phyloP scores from a whole-genome alignment of 1,284 basidiomycete genomes.

The Phenoliferia sp. region DNA sequence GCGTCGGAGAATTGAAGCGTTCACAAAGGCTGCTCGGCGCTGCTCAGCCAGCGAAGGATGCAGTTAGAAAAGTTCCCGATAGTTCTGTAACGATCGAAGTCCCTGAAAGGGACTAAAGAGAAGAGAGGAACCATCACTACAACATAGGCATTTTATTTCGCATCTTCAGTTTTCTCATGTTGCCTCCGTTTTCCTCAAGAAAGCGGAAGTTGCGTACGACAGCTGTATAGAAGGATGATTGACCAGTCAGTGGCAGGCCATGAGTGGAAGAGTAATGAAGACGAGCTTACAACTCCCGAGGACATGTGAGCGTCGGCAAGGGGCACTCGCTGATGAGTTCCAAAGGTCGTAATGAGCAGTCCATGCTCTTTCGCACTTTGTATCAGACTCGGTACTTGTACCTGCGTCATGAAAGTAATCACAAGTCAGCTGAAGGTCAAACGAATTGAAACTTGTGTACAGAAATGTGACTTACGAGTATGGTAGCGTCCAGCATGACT shows the following conservation, averaged over 20 bases:
- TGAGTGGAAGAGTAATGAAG: no score
- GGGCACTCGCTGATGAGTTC: slow-evolving; percentile 41
- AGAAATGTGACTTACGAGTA: slow-evolving; percentile 58
- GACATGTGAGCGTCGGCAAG: slow-evolving; percentile 32
- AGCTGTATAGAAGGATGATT: background rate
- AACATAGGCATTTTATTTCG: background rate
- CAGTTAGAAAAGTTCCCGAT: no score
- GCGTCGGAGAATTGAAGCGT: no score
- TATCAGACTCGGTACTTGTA: slow-evolving; percentile 73
- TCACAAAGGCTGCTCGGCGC: no score
- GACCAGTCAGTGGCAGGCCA: background rate
- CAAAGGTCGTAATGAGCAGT: slow-evolving; percentile 77
- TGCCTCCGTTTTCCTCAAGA: slow-evolving; percentile 5
- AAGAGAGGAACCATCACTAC: no score
- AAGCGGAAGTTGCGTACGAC: slow-evolving; percentile 5
- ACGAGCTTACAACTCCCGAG: slow-evolving; percentile 22
- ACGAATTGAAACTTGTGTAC: slow-evolving; percentile 33
- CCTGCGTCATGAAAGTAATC: slow-evolving; percentile 31
- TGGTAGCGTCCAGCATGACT: slow-evolving; percentile 80
- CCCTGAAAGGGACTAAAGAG: no score
- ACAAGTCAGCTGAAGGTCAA: background rate
- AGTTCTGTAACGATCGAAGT: no score
- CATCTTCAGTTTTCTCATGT: background rate
- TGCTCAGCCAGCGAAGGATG: no score
- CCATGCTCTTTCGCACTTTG: slow-evolving; percentile 81